Base-by-base conservation (phyloP, 331 rosid genomes). In the Ulmus americana region DNA sequence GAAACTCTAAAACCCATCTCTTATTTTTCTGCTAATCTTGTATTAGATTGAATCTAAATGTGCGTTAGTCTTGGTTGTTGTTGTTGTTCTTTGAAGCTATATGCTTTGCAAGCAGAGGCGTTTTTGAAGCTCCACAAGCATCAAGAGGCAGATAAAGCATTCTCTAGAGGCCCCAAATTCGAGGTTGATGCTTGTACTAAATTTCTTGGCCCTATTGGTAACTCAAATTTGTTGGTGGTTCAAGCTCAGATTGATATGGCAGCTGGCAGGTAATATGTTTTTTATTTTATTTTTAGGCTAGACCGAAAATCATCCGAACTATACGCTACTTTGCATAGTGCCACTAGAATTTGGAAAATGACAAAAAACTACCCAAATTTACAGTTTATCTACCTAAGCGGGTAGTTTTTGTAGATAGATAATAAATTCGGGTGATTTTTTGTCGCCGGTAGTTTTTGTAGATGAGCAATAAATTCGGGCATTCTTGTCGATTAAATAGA, bases 101-200 rank as follows among this genome's bases (percentile, higher is more conserved):
- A 69, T 76, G 82, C 84, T 38, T 59, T 90, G 79, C 86, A 85
- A 87, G 92, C 97, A 0, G 88, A 90, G 79, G 97, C 92, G 52
- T 71, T 85, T 39, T 47, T 87, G 61, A 90, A 76, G 86, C 88
- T 90, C 50, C 86, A 75, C 53, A 90, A 67, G 74, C 86, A 81
- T 55, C 79, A 85, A 75, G 90, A 90, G 10, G 95, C 97, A 45
- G 95, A 79, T 18, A 80, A 72, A 53, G 71, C 85, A 60, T 59
- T 87, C 52, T 72, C 77, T 50, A 85, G 72, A 55, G 84, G 92
- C 43, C 85, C 88, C 39, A 78, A 65, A 14, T 87, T 90, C 53
- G 82, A 74, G 12, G 83, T 76, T 10, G 90, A 87, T 28, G 80
- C 68, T 42, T 82, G 87, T 59, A 80, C 76, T 44, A 81, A 73